Evolutionary conservation across 164 flowering plant genomes (phyloP).

Genomic region (Nelumbo lutea): DNA sequence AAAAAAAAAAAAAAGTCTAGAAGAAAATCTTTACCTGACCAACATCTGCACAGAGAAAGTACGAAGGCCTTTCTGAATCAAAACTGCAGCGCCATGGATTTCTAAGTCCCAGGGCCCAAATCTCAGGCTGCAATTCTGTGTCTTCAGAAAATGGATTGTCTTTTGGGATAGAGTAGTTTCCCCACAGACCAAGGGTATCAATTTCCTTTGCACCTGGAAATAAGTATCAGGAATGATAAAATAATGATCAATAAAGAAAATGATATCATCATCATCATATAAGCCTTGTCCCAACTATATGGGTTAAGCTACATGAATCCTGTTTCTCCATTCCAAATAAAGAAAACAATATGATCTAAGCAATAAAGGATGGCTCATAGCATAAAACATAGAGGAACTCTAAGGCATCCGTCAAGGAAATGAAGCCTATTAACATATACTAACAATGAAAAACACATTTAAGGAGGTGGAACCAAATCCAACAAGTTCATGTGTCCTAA

Average conservation of each 20-base stretch:
- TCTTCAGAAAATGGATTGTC: constrained; percentile 78
- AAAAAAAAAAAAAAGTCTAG: not conserved
- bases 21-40: constrained; percentile 62
- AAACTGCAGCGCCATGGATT: constrained; percentile 99
- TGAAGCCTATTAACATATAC: not conserved
- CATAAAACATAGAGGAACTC: no score
- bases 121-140: constrained; percentile 57
- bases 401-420: no score
- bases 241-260: not conserved
- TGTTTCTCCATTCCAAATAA: no score
- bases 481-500: not conserved
- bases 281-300: no score
- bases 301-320: no score
- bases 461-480: not conserved
- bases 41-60: constrained; percentile 80
- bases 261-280: no score
- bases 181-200: constrained; percentile 63
- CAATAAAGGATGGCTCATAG: no score
- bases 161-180: constrained; percentile 85
- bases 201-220: constrained; percentile 58
- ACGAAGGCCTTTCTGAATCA: constrained; percentile 78
- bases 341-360: no score
- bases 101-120: constrained; percentile 89
- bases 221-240: constrained; percentile 2
- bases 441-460: not conserved